phyloP scores from a whole-genome alignment of 192 early-diverging fungal species.

The Lobulomyces angularis region DNA sequence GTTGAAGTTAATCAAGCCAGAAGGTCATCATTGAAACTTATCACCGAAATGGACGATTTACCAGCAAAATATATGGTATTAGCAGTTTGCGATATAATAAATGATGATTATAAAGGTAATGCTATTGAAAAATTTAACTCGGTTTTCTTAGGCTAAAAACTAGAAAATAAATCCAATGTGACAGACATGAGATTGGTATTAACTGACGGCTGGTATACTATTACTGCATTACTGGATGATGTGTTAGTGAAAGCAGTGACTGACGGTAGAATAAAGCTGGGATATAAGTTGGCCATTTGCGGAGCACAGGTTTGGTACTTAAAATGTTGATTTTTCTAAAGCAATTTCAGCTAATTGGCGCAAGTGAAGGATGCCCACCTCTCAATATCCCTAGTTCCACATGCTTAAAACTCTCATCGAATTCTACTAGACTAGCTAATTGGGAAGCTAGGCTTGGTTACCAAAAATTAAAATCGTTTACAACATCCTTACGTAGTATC shows the following conservation, averaged over 20 bases:
- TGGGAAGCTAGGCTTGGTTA: constrained; percentile 59
- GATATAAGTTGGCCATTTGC: constrained; percentile 46
- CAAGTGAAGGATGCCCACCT: constrained; percentile 12
- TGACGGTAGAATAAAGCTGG: constrained; percentile 31
- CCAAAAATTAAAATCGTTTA: constrained; percentile 16
- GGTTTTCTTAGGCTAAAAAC: background rate
- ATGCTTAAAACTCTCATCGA: constrained; percentile 31
- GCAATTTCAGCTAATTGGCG: constrained; percentile 15
- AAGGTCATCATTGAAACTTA: constrained; percentile 44
- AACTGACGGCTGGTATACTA: constrained; percentile 64
- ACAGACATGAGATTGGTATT: constrained; percentile 28
- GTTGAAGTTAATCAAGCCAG: constrained; percentile 49
- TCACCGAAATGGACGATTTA: constrained; percentile 52
- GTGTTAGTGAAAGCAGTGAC: constrained; percentile 21
- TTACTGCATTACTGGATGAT: constrained; percentile 38
- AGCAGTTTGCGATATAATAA: constrained; percentile 37
- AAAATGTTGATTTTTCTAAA: constrained; percentile 1
- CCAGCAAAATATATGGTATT: constrained; percentile 46
- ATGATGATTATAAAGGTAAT: constrained; percentile 8
- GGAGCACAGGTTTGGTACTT: constrained; percentile 31
- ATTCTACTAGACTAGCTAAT: constrained; percentile 35
- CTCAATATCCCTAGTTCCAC: constrained; percentile 20
- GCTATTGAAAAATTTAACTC: constrained; percentile 8
- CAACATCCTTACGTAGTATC: constrained; percentile 17
- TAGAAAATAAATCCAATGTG: background rate